Percentiles rank a stretch among this genome's conserved stretches.
These are phyloP conservation scores for Liquidambar formosana DNA, from an alignment of 164 flowering plant genomes.

Conservation along the genomic window DNA sequence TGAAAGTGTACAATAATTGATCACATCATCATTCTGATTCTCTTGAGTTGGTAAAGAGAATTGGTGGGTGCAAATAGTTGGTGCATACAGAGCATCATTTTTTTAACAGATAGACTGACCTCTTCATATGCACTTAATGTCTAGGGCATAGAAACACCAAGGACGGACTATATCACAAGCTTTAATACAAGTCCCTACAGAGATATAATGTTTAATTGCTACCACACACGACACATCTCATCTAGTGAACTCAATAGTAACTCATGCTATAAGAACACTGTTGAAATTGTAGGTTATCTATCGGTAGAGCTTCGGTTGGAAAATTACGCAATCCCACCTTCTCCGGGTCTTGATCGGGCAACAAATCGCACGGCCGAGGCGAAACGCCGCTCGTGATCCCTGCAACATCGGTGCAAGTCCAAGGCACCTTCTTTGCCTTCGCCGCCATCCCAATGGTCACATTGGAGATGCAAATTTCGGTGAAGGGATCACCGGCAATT, in stretches of 20 bases:
- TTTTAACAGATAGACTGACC: too few species aligned
- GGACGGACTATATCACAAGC: too few species aligned
- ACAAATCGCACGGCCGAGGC: slow-evolving; percentile 48
- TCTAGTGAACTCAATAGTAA: slow-evolving; percentile 8
- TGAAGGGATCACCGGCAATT: slow-evolving; percentile 49
- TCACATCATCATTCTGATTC: too few species aligned
- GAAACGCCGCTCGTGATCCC: slow-evolving; percentile 56
- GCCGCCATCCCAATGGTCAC: slow-evolving; percentile 49
- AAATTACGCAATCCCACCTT: slow-evolving; percentile 37
- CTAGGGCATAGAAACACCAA: too few species aligned
- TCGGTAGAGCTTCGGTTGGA: slow-evolving; percentile 41
- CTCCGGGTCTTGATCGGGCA: slow-evolving; percentile 41
- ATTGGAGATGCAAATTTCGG: slow-evolving; percentile 62
- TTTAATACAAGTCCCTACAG: too few species aligned
- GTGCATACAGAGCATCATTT: too few species aligned
- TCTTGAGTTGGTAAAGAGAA: too few species aligned
- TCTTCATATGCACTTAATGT: too few species aligned
- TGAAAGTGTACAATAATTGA: too few species aligned
- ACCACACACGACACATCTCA: not conserved
- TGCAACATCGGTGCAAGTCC: slow-evolving; percentile 54
- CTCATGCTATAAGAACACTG: slow-evolving; percentile 33
- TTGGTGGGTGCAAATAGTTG: too few species aligned
- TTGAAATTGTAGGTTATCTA: slow-evolving; percentile 41
- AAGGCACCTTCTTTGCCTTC: slow-evolving; percentile 50
- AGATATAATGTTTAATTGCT: too few species aligned